Evolutionary conservation across 345 rosid genomes (phyloP), one percentile per base, ranked within the genome.

Genomic region (Ricinus communis): DNA sequence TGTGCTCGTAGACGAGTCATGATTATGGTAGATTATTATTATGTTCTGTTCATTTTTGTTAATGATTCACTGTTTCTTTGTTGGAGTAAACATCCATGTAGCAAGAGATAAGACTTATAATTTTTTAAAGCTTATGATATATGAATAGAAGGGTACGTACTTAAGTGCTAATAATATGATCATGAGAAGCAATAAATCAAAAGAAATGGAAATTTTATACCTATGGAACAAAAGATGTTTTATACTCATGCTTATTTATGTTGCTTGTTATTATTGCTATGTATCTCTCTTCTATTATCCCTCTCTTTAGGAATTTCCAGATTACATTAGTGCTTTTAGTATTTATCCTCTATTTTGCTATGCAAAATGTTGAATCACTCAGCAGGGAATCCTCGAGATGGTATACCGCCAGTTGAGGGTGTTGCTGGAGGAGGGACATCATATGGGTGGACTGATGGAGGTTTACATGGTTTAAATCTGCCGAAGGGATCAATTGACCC

Each of bases 391-490:
- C 79, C 71, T 41, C 90, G 79, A 70, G 88, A 82, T 28, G 73
- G 22, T 72, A 86, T 83, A 49, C 95, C 90, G 1, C 98, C 97
- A 19, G 90, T 94, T 38, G 97, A 94, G 85, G 98, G 98, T n/a
- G 92, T 94, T 50, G 93, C 98, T 54, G 98, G 98, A 49, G 98
- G 98, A 79, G 97, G 98, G 25, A 94, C 98, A 46, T 86, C 98
- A 27, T 94, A 94, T 74, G 98, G 98, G 65, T 94, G 97, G 92
- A 85, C 73, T 68, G 97, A 91, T 66, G 90, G 85, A 57, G 78
- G 82, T 25, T 30, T 81, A 21, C 75, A 59, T 18, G 55, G 66
- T 71, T 77, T 87, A 36, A 79, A 66, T 54, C 65, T 74, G 5
- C 81, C 81, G 43, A 87, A 77, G 78, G 90, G 81, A 47, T 85